Conservation (phyloP, 441 rosid species). For the Adansonia grandidieri region DNA sequence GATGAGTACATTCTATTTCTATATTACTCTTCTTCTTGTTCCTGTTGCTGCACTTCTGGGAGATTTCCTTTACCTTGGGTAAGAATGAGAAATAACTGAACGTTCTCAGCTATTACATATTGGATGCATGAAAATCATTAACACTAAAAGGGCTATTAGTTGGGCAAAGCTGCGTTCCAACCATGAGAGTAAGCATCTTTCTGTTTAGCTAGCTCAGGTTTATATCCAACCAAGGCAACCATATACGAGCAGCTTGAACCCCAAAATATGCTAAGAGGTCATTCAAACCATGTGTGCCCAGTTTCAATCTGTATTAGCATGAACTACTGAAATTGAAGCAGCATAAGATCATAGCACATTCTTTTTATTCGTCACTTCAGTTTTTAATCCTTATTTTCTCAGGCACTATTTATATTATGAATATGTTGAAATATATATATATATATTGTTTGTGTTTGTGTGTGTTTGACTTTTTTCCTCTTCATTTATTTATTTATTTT, state of each 20-base stretch:
- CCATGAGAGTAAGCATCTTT: neutral
- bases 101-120: neutral
- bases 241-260: neutral
- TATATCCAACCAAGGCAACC: neutral
- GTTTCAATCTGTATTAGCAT: neutral
- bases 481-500: neutral
- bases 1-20: constrained; percentile 93
- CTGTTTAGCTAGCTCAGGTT: neutral
- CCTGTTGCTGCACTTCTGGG: constrained; percentile 85
- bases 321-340: neutral
- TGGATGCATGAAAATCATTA: constrained; percentile 10
- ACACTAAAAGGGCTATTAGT: neutral
- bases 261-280: neutral
- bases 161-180: neutral
- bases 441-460: neutral
- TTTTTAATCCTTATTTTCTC: neutral
- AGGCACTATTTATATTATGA: neutral
- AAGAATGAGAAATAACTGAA: constrained; percentile 36
- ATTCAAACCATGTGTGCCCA: neutral
- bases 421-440: neutral
- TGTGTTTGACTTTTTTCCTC: neutral
- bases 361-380: neutral
- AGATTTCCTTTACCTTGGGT: constrained; percentile 96
- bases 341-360: neutral
- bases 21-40: constrained; percentile 72